phyloP scores from a whole-genome alignment of 805 yeast genomes.

The Saccharomyces jurei region DNA sequence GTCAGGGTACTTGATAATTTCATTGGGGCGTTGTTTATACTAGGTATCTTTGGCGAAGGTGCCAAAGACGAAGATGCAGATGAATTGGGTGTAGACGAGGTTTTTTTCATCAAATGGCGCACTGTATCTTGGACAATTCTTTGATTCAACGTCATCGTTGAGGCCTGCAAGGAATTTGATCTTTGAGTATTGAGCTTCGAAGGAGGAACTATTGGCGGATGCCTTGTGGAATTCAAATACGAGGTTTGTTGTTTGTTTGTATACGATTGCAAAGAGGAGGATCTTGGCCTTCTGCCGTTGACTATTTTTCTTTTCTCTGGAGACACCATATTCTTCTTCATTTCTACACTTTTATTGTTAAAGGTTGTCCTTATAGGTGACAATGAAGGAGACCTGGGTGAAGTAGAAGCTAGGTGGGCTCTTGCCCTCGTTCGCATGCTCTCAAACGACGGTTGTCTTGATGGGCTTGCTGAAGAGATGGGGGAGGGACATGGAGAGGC shows the following conservation, averaged over 20 bases:
- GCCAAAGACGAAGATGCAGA: background rate
- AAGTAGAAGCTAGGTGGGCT: background rate
- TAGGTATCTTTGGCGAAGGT: background rate
- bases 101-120: constrained; percentile 7
- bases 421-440: background rate
- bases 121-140: constrained; percentile 22
- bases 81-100: background rate
- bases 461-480: constrained; percentile 8
- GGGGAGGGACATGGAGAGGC: constrained; percentile 7
- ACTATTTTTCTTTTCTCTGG: constrained; percentile 2
- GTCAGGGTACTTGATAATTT: background rate
- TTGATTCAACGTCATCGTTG: constrained; percentile 21
- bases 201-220: background rate
- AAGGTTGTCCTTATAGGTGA: background rate
- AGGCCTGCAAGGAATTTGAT: constrained; percentile 27
- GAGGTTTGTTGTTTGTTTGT: constrained; percentile 3
- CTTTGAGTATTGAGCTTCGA: constrained; percentile 9
- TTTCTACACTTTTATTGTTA: background rate
- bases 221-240: background rate
- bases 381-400: constrained; percentile 1
- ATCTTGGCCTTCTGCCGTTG: constrained; percentile 21
- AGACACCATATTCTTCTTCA: background rate
- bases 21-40: background rate
- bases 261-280: constrained; percentile 28
- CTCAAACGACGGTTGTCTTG: constrained; percentile 8